Evolutionary conservation across 1,139 yeast genomes (phyloP).

Genomic region (Magnusiomyces ingens): DNA sequence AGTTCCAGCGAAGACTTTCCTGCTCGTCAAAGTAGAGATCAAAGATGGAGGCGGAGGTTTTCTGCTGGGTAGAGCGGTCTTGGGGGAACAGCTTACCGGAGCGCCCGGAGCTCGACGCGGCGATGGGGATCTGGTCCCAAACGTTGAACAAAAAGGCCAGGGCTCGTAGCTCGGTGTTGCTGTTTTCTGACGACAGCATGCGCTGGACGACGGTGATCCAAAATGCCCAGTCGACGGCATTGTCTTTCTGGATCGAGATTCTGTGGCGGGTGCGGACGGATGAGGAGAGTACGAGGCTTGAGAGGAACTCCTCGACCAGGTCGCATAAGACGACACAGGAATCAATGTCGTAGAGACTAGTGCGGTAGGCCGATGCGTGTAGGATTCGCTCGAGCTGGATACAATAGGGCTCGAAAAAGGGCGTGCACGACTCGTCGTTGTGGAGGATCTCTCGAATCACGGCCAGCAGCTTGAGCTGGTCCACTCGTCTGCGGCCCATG

Average conservation of each 20-base stretch:
- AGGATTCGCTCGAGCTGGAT: conserved; percentile 34
- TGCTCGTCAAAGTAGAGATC: conserved; percentile 18
- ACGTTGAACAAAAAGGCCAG: conserved; percentile 62
- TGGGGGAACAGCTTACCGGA: neutral
- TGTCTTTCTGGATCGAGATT: conserved; percentile 23
- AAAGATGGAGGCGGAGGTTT: conserved; percentile 12
- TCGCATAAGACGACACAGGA: conserved; percentile 46
- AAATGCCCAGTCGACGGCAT: conserved; percentile 59
- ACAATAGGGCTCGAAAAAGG: conserved; percentile 29
- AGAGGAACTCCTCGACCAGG: conserved; percentile 37
- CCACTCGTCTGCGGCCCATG: conserved; percentile 28
- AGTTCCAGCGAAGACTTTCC: conserved; percentile 31
- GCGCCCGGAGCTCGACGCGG: conserved; percentile 14
- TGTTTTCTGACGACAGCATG: conserved; percentile 57
- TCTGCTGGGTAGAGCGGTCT: neutral
- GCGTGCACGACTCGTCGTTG: conserved; percentile 28
- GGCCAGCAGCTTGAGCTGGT: conserved; percentile 30
- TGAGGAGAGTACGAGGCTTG: conserved; percentile 26
- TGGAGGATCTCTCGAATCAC: conserved; percentile 35
- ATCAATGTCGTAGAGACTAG: conserved; percentile 36
- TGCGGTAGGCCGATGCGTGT: conserved; percentile 32
- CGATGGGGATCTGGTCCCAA: conserved; percentile 65
- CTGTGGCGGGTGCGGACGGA: conserved; percentile 20
- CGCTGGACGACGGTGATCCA: conserved; percentile 60
- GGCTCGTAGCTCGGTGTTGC: conserved; percentile 55